phyloP scores from a whole-genome alignment of 345 rosid species.

The Viola odorata region DNA sequence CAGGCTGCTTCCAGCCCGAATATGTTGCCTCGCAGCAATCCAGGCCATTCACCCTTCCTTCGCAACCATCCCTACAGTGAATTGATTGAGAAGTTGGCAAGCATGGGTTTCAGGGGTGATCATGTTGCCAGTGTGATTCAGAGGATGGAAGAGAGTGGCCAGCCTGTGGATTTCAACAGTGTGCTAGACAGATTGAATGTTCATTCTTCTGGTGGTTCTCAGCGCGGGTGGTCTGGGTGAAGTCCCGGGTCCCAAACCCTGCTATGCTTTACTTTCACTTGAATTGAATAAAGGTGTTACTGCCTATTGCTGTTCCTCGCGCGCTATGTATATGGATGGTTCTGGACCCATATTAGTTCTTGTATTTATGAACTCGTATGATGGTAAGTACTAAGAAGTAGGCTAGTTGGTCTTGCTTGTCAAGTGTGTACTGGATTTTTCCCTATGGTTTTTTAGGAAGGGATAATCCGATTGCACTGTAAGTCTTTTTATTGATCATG shows the following conservation, averaged over 20 bases:
- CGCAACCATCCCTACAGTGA: slow-evolving; percentile 69
- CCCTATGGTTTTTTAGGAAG: slow-evolving; percentile 20
- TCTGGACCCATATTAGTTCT: not conserved
- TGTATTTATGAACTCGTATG: slow-evolving; percentile 2
- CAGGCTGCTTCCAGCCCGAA: slow-evolving; percentile 38
- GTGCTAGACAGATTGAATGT: slow-evolving; percentile 74
- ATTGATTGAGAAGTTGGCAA: slow-evolving; percentile 72
- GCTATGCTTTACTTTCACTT: not conserved
- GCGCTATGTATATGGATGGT: slow-evolving; percentile 13
- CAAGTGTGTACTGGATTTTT: slow-evolving; percentile 10
- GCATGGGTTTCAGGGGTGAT: slow-evolving; percentile 94
- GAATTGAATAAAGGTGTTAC: slow-evolving; percentile 21
- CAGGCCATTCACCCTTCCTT: slow-evolving; percentile 41
- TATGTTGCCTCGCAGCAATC: slow-evolving; percentile 32
- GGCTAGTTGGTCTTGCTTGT: not conserved
- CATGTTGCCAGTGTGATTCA: slow-evolving; percentile 69
- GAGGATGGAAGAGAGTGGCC: slow-evolving; percentile 91
- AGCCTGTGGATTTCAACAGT: slow-evolving; percentile 72
- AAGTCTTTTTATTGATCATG: not conserved
- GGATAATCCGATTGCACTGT: slow-evolving; percentile 9
- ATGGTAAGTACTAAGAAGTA: too few relatives aligned
- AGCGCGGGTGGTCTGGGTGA: slow-evolving; percentile 65
- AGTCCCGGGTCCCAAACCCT: not conserved
- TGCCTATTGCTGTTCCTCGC: not conserved
- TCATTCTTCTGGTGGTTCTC: slow-evolving; percentile 62